Evolutionary conservation across 1,139 yeast genomes (phyloP), one percentile per base, ranked within the genome.

Genomic region (Blastobotrys serpentis): DNA sequence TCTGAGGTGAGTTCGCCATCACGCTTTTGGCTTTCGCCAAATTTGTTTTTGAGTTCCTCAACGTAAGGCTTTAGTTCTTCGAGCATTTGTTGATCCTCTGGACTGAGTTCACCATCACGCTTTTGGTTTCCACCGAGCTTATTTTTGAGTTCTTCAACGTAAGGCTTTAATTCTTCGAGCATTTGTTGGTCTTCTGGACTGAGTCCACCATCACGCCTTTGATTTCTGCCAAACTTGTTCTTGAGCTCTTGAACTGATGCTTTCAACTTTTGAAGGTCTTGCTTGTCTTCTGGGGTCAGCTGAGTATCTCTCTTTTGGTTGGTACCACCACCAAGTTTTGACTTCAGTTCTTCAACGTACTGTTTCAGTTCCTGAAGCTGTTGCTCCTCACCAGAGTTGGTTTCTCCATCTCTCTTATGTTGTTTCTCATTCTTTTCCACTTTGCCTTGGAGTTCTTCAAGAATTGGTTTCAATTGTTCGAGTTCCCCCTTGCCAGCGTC

Each of bases 401-500:
- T 6, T 23, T 10, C 26, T 6, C 26, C 6, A 14, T 30, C 34
- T 30, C 34, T 11, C 16, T 30, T 30, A 8, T 30, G 34, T n/a
- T 30, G 13, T 13, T n/a, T n/a, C n/a, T 13, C 10, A 11, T 11
- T 30, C n/a, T 30, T 11, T 6, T 11, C 34, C 7, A 30, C 16
- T 30, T 30, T 5, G 34, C 6, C 13, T 14, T 30, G 5, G 13
- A 30, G 16, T n/a, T n/a, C 16, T 14, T 30, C 16, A 30, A 30
- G 34, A 14, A 17, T 14, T 14, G 37, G 21, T 7, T 33, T 14
- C 8, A 36, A 5, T 3, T 36, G 8, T 36, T 19, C 25, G 14
- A 36, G 22, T 36, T 36, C 5, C 40, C 19, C 25, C 22, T 36
- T 36, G 3, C 19, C 40, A 6, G 18, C 40, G 6, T 36, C 40